A percentile compares a stretch with the other conserved stretches of the same genome.
phyloP scores from a whole-genome alignment of 805 yeast species.

The Cyberlindnera petersonii region DNA sequence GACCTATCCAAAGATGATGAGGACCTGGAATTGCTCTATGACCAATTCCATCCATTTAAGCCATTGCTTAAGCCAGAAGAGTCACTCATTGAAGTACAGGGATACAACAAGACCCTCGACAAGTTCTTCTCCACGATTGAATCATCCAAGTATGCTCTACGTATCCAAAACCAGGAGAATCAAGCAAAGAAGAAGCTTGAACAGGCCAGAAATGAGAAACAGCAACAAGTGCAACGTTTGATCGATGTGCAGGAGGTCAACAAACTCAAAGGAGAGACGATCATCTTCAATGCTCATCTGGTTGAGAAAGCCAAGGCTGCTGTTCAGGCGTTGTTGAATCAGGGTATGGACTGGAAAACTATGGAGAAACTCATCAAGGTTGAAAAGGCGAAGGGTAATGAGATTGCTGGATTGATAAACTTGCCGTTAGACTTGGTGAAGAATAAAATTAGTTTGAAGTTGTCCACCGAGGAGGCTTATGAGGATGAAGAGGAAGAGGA shows the following conservation, averaged over 20 bases:
- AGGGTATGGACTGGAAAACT: slow-evolving; percentile 92
- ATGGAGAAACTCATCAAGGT: slow-evolving; percentile 70
- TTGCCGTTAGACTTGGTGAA: slow-evolving; percentile 68
- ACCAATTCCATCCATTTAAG: slow-evolving; percentile 66
- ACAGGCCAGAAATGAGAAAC: slow-evolving; percentile 70
- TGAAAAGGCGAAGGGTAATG: slow-evolving; percentile 65
- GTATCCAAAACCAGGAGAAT: slow-evolving; percentile 72
- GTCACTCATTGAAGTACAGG: slow-evolving; percentile 44
- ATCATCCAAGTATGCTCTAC: slow-evolving; percentile 69
- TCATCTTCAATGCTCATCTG: slow-evolving; percentile 61
- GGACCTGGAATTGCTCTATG: slow-evolving; percentile 48
- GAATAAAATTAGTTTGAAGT: slow-evolving; percentile 55
- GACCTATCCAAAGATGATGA: slow-evolving; percentile 37
- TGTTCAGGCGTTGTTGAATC: slow-evolving; percentile 64
- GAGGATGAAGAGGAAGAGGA: slow-evolving; percentile 33
- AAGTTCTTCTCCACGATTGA: slow-evolving; percentile 81
- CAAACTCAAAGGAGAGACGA: slow-evolving; percentile 65
- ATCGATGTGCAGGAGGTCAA: slow-evolving; percentile 59
- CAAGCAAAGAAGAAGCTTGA: slow-evolving; percentile 71
- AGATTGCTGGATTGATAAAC: slow-evolving; percentile 56
- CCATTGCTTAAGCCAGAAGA: slow-evolving; percentile 41
- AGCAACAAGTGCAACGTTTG: slow-evolving; percentile 62
- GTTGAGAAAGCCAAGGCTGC: slow-evolving; percentile 70
- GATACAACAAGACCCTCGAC: slow-evolving; percentile 82
- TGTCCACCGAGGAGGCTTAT: slow-evolving; percentile 45